Evolutionary conservation across 306 rosid species (phyloP).

Genomic region (Rosa rugosa): DNA sequence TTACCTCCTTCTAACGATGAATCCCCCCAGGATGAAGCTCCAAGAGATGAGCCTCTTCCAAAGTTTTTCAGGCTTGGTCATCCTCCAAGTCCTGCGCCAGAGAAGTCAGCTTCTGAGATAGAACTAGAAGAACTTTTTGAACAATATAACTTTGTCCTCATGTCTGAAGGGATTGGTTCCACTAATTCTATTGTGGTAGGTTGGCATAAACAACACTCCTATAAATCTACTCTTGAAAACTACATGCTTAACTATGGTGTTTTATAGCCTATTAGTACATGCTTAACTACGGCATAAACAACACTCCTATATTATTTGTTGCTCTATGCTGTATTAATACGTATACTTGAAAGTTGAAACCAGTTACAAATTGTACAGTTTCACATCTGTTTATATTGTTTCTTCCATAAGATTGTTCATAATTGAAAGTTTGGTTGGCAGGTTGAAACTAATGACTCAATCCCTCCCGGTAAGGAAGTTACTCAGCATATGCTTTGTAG

Average conservation of each 20-base stretch:
- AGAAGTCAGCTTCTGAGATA: not conserved
- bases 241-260: no score
- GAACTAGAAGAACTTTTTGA: not conserved
- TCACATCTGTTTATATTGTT: not conserved
- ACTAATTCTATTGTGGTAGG: no score
- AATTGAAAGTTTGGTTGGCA: conserved; percentile 29
- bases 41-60: not conserved
- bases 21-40: not conserved
- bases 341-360: not conserved
- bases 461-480: not conserved
- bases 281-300: not conserved
- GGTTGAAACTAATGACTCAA: conserved; percentile 24
- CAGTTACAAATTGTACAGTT: not conserved
- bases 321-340: not conserved
- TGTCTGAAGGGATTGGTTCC: no score
- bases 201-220: not conserved
- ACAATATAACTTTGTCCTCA: no score
- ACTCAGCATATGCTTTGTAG: conserved; percentile 30
- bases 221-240: not conserved
- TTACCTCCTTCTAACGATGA: not conserved
- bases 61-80: not conserved
- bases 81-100: not conserved
- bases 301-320: not conserved
- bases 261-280: no score
- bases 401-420: not conserved